A percentile compares a stretch with the other conserved stretches of the same genome.
phyloP scores from a whole-genome alignment of 83 land plant genomes.

The Picea abies region DNA sequence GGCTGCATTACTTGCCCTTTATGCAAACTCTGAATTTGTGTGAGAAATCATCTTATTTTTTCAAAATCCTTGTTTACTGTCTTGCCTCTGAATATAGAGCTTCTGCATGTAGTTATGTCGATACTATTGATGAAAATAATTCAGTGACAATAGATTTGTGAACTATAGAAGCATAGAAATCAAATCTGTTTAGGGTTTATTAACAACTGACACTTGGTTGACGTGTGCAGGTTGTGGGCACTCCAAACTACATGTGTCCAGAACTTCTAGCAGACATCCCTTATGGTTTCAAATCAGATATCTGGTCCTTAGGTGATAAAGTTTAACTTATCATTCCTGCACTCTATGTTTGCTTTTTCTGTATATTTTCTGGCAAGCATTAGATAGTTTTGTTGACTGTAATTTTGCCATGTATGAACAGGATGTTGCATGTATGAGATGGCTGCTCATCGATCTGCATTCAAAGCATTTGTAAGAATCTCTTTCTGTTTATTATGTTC shows the following conservation, averaged over 20 bases:
- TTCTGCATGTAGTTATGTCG: neutral
- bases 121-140: neutral
- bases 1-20: neutral
- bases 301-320: slow-evolving; percentile 90
- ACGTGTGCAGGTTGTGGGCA: slow-evolving; percentile 86
- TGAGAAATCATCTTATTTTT: neutral
- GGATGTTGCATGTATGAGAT: slow-evolving; percentile 99
- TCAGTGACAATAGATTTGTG: neutral
- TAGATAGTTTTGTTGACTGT: neutral
- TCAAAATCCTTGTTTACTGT: neutral
- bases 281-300: slow-evolving; percentile 98
- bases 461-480: slow-evolving; percentile 93
- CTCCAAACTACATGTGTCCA: slow-evolving; percentile 99
- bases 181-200: neutral
- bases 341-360: neutral
- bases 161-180: neutral
- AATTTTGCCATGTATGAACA: slow-evolving; percentile 17
- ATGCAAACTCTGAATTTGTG: neutral
- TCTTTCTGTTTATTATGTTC: neutral
- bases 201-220: neutral
- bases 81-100: neutral
- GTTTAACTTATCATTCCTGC: neutral
- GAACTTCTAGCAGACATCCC: slow-evolving; percentile 99
- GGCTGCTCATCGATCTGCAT: slow-evolving; percentile 98
- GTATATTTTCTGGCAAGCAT: neutral